Evolutionary conservation across 306 rosid species (phyloP).

Genomic region (Inga laurina): DNA sequence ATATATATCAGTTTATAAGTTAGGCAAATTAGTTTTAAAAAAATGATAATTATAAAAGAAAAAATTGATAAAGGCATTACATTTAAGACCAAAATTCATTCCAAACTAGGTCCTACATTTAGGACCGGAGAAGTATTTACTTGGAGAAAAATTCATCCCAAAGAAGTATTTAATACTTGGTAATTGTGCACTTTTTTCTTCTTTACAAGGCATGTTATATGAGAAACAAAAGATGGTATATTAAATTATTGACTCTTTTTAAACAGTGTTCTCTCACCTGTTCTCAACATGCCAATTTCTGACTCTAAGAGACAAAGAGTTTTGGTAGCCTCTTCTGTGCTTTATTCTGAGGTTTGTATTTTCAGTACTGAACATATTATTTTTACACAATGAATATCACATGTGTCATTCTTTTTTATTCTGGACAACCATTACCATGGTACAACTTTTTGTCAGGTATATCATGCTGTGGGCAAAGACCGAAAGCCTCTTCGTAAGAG

Average conservation of each 20-base stretch:
- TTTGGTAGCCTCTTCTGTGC: constrained; percentile 86
- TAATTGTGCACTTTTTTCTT: not conserved
- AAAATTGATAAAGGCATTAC: no score
- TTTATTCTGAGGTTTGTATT: constrained; percentile 90
- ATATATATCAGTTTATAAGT: no score
- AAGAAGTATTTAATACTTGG: no score
- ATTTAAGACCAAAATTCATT: no score
- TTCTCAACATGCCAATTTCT: constrained; percentile 93
- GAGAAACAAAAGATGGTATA: constrained; percentile 10
- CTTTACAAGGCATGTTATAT: not conserved
- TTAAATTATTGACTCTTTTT: constrained; percentile 29
- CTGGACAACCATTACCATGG: constrained; percentile 24
- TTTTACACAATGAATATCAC: not conserved
- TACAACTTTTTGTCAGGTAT: constrained; percentile 62
- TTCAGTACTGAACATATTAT: not conserved
- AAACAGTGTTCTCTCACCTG: constrained; percentile 92
- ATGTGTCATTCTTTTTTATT: constrained; percentile 21
- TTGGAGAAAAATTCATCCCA: no score
- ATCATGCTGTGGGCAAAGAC: constrained; percentile 81
- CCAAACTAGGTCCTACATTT: no score
- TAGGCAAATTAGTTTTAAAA: no score
- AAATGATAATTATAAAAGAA: no score
- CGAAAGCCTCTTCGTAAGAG: constrained; percentile 77
- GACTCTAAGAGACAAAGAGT: constrained; percentile 98
- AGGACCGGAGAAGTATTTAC: no score